phyloP scores from a whole-genome alignment of 2,329 filamentous ascomycete species.

The Talaromyces sp. region DNA sequence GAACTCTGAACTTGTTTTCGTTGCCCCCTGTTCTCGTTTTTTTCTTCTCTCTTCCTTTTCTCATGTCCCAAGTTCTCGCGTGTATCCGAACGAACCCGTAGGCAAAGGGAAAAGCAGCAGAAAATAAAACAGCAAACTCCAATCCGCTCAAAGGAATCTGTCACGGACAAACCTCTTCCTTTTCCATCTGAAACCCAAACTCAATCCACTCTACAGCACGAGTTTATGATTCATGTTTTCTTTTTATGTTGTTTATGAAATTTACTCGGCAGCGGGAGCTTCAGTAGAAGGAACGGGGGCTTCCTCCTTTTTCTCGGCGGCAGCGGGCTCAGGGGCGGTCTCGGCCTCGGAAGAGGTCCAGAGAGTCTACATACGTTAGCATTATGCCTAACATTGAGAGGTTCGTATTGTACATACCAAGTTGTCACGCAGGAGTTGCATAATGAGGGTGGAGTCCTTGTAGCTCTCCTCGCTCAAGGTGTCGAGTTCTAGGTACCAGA shows the following conservation, averaged over 20 bases:
- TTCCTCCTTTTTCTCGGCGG: slow-evolving; percentile 41
- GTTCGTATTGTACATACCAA: slow-evolving; percentile 57
- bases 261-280: slow-evolving; percentile 44
- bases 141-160: slow-evolving; percentile 17
- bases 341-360: slow-evolving; percentile 99
- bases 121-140: slow-evolving; percentile 19
- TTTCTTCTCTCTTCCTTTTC: slow-evolving; percentile 1
- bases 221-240: slow-evolving; percentile 17
- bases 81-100: slow-evolving; percentile 16
- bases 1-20: not conserved
- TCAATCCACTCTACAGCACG: slow-evolving; percentile 19
- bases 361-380: slow-evolving; percentile 67
- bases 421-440: slow-evolving; percentile 98
- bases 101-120: slow-evolving; percentile 22
- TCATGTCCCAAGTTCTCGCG: slow-evolving; percentile 12
- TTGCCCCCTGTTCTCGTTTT: not conserved
- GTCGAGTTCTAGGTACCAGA: slow-evolving; percentile 68
- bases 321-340: slow-evolving; percentile 58
- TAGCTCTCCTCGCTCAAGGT: slow-evolving; percentile 98
- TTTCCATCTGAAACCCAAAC: slow-evolving; percentile 19
- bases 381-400: not conserved
- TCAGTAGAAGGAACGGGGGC: slow-evolving; percentile 39
- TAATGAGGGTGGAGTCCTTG: slow-evolving; percentile 98
- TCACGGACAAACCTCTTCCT: slow-evolving; percentile 17
- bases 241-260: slow-evolving; percentile 29